Conservation (phyloP, 192 early-diverging fungal genomes). For the Backusella macrospora region DNA sequence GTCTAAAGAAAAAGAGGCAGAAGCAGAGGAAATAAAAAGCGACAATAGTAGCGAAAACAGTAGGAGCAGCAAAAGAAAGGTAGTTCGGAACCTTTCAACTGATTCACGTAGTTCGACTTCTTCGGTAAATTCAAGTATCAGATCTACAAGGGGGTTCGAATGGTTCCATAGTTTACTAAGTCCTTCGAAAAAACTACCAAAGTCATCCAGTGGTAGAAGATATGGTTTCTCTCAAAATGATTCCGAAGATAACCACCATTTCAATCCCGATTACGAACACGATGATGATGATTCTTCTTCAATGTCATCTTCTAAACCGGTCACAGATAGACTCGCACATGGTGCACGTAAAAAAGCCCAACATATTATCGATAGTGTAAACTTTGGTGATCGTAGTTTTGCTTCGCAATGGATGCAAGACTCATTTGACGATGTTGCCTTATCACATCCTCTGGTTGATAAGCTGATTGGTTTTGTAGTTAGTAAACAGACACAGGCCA, state of each 20-base stretch:
- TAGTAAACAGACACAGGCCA: constrained; percentile 45
- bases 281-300: background rate
- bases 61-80: no score
- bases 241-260: background rate
- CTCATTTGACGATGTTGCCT: constrained; percentile 38
- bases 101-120: background rate
- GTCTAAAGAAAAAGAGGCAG: background rate
- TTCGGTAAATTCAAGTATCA: background rate
- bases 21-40: no score
- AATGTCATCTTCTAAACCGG: background rate
- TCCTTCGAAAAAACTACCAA: background rate
- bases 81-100: background rate
- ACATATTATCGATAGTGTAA: constrained; percentile 45
- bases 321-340: background rate
- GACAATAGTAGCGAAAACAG: no score
- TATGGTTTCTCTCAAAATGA: constrained; percentile 24
- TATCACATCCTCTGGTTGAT: constrained; percentile 37
- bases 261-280: constrained; percentile 1
- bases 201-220: constrained; percentile 9
- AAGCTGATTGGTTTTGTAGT: constrained; percentile 43
- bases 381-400: constrained; percentile 43
- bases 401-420: constrained; percentile 42
- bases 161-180: background rate
- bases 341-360: constrained; percentile 28
- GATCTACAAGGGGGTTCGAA: background rate